Evolutionary conservation across 345 rosid genomes (phyloP).

Genomic region (Carallia brachiata): DNA sequence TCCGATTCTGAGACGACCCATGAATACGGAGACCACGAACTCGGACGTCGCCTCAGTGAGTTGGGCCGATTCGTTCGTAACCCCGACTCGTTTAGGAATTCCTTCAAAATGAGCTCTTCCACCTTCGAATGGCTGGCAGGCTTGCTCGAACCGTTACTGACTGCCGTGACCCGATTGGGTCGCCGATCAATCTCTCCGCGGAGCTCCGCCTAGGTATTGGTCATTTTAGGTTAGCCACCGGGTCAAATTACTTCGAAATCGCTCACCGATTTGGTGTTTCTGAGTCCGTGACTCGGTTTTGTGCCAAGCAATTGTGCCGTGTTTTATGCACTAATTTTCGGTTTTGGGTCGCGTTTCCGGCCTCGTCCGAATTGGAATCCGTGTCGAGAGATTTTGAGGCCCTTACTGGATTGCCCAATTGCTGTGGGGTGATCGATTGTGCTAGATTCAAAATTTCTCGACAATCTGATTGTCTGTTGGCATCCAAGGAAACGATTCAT

Average conservation of each 20-base stretch:
- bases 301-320: conserved; percentile 58
- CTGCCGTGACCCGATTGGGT: conserved; percentile 66
- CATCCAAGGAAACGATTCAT: neutral
- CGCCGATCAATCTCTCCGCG: conserved; percentile 51
- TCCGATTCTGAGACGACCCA: conserved; percentile 33
- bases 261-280: conserved; percentile 54
- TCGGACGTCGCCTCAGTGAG: conserved; percentile 18
- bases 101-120: conserved; percentile 53
- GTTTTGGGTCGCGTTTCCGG: conserved; percentile 64
- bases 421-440: conserved; percentile 62
- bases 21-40: conserved; percentile 5
- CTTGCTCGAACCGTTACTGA: conserved; percentile 62
- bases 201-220: conserved; percentile 65
- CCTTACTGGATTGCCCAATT: conserved; percentile 51
- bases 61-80: conserved; percentile 11
- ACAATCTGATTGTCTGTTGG: conserved; percentile 8
- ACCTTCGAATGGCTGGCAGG: conserved; percentile 68
- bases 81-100: conserved; percentile 44
- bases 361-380: conserved; percentile 41
- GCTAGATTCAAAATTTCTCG: conserved; percentile 39
- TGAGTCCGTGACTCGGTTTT: conserved; percentile 57
- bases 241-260: conserved; percentile 45
- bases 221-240: conserved; percentile 50
- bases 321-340: conserved; percentile 73
- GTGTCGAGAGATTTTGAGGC: conserved; percentile 45